Base-by-base conservation (phyloP, 1,139 yeast species). In the Candida tetrigidarum region DNA sequence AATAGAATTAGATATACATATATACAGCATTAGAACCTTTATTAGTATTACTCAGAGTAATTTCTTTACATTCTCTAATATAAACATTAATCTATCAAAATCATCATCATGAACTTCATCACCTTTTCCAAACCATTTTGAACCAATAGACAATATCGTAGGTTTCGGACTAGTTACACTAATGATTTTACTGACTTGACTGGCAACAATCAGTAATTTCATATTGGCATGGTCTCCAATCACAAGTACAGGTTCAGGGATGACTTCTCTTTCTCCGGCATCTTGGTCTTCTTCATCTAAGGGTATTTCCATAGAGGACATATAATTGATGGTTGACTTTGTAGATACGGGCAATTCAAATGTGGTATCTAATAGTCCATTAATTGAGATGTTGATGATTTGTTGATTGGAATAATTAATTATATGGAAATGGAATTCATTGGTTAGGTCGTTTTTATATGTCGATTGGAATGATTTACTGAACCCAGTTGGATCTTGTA, bases 41-140 rank as follows among this genome's bases (percentile, higher is more conserved):
- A n/a, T n/a, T n/a, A n/a, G n/a, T n/a, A n/a, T n/a, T n/a, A n/a
- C n/a, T 39, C 12, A 40, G 6, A 46, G 23, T 28, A 71, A 44
- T 42, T 50, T 52, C 49, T 67, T 70, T 9, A 71, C 64, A 37
- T 65, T 62, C 27, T 61, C 69, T 46, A 74, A 54, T 18, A 74
- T 59, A 55, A 72, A 71, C 69, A 73, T 62, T 42, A 74, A 57
- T 51, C 65, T 72, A n/a, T 66, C 70, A 43, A 74, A 74, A 54
- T 74, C 80, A 20, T 59, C 63, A 2, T 60, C 60, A 22, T 46
- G 47, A 2, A 68, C 53, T 34, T 63, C 68, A 44, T 69, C 64
- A 14, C 73, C 73, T 44, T 54, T 59, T 2, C 79, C 78, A 55
- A 74, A 74, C 79, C 79, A 74, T 50, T 58, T 56, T 1, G 74